Percentiles rank a stretch among this genome's conserved stretches.
phyloP scores from a whole-genome alignment of 1,284 basidiomycete genomes.

The Heterobasidion irregulare region DNA sequence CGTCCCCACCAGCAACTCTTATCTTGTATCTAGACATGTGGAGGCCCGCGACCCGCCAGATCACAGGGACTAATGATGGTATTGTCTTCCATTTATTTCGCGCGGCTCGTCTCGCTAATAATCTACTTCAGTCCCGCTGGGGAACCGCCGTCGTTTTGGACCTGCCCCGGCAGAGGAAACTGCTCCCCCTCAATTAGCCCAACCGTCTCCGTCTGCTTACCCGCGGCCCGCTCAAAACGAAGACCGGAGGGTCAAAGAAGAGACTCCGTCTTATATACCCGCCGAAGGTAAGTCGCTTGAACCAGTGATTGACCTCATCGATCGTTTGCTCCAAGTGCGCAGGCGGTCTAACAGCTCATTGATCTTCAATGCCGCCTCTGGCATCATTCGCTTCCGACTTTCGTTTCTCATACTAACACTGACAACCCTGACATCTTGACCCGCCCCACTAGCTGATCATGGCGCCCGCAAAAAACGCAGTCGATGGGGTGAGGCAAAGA shows the following conservation, averaged over 20 bases:
- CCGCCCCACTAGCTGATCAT: conserved; percentile 56
- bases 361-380: neutral
- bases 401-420: conserved; percentile 32
- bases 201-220: conserved; percentile 77
- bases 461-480: conserved; percentile 88
- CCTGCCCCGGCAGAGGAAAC: conserved; percentile 70
- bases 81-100: neutral
- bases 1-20: conserved; percentile 9
- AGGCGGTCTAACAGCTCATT: conserved; percentile 7
- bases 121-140: conserved; percentile 56
- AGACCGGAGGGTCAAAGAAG: conserved; percentile 42
- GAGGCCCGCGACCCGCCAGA: conserved; percentile 79
- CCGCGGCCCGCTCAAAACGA: conserved; percentile 56
- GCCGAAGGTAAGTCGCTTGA: conserved; percentile 24
- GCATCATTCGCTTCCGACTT: conserved; percentile 15
- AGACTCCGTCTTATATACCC: conserved; percentile 20
- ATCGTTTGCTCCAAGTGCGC: conserved; percentile 11
- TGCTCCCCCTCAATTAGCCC: conserved; percentile 74
- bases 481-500: conserved; percentile 90
- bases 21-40: conserved; percentile 50
- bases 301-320: conserved; percentile 5
- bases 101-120: conserved; percentile 7
- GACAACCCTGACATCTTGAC: conserved; percentile 38
- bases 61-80: conserved; percentile 82
- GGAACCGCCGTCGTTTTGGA: conserved; percentile 82